These are phyloP conservation scores for Thymus mandschuricus DNA, from an alignment of 257 asterid genomes.

Conservation along the genomic window DNA sequence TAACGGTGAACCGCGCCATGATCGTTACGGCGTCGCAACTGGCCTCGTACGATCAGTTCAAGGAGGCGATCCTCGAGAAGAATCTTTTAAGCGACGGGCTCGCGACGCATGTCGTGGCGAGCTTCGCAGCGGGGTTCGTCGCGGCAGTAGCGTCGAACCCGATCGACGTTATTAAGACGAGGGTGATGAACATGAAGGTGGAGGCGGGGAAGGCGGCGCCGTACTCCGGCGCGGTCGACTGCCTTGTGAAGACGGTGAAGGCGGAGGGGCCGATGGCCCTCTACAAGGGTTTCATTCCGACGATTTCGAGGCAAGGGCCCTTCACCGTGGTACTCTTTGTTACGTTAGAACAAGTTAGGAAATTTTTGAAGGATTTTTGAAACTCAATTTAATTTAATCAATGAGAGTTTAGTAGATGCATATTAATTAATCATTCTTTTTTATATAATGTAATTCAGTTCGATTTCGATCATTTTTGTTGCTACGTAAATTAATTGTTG, in stretches of 20 bases:
- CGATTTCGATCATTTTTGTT: too few relatives aligned
- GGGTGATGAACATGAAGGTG: slow-evolving; percentile 75
- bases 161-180: slow-evolving; percentile 66
- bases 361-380: slow-evolving; percentile 52
- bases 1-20: slow-evolving; percentile 74
- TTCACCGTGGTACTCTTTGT: slow-evolving; percentile 85
- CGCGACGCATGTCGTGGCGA: slow-evolving; percentile 67
- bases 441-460: not conserved
- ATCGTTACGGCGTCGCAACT: slow-evolving; percentile 72
- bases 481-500: too few relatives aligned
- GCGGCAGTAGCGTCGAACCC: slow-evolving; percentile 76
- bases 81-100: slow-evolving; percentile 57
- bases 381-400: not conserved
- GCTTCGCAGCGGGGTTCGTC: slow-evolving; percentile 72
- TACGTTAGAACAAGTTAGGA: slow-evolving; percentile 73
- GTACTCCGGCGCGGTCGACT: slow-evolving; percentile 60
- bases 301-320: slow-evolving; percentile 87
- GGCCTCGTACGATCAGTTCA: slow-evolving; percentile 65
- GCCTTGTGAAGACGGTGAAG: slow-evolving; percentile 57
- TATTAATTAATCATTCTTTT: not conserved
- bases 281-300: slow-evolving; percentile 83
- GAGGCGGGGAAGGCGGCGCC: slow-evolving; percentile 55
- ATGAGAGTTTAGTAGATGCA: not conserved
- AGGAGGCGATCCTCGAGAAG: slow-evolving; percentile 53
- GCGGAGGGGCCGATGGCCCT: slow-evolving; percentile 78